Evolutionary conservation across 2,329 filamentous ascomycete genomes (phyloP).

Genomic region (Ophiocordyceps sinensis): DNA sequence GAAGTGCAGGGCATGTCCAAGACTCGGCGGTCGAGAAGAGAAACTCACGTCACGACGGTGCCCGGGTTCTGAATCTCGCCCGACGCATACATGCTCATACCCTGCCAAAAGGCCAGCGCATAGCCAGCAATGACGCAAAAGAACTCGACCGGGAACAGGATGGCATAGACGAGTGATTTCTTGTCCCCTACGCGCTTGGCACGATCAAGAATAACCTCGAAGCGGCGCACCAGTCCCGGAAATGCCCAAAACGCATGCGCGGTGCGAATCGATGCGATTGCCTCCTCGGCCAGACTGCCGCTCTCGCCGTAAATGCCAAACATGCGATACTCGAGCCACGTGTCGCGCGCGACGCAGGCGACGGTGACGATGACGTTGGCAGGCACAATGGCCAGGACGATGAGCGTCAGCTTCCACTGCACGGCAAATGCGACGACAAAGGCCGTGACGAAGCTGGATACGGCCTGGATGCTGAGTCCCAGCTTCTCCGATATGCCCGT

Average conservation of each 20-base stretch:
- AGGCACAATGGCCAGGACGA: slow-evolving; percentile 29
- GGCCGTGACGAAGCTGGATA: slow-evolving; percentile 23
- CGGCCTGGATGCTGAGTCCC: slow-evolving; percentile 23
- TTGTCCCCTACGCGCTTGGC: slow-evolving; percentile 23
- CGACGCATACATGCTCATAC: slow-evolving; percentile 27
- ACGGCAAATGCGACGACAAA: slow-evolving; percentile 25
- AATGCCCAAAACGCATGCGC: slow-evolving; percentile 36
- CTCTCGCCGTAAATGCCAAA: slow-evolving; percentile 27
- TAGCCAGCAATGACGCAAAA: slow-evolving; percentile 33
- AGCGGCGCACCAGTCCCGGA: slow-evolving; percentile 25
- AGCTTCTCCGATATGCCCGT: slow-evolving; percentile 31
- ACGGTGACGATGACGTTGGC: slow-evolving; percentile 25
- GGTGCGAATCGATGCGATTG: slow-evolving; percentile 31
- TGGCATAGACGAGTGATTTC: slow-evolving; percentile 27
- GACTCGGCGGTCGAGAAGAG: neutral
- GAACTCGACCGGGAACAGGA: slow-evolving; percentile 30
- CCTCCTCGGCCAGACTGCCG: slow-evolving; percentile 31
- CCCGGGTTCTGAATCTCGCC: slow-evolving; percentile 31
- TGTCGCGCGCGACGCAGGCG: slow-evolving; percentile 23
- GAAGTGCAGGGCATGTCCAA: too few species aligned
- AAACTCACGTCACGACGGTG: slow-evolving; percentile 23
- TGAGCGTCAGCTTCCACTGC: slow-evolving; percentile 28
- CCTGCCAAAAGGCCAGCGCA: slow-evolving; percentile 36
- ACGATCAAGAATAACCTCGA: slow-evolving; percentile 25
- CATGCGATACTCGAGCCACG: slow-evolving; percentile 26